Evolutionary conservation across 169 alveolate species (phyloP).

Genomic region (Cyclospora cayetanensis): DNA sequence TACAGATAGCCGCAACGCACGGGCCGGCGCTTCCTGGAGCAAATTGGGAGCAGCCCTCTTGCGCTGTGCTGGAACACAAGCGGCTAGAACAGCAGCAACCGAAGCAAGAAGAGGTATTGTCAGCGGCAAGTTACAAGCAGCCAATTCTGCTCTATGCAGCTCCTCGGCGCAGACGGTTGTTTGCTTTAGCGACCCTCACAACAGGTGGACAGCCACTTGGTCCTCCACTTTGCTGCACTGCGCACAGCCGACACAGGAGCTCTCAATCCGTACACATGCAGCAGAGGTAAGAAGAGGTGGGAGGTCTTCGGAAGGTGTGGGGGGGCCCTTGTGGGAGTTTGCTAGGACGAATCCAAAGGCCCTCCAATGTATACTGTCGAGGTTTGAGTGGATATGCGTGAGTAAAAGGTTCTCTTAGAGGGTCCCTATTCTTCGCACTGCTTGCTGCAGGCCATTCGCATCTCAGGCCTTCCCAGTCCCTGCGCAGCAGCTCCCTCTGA

Average conservation of each 20-base stretch:
- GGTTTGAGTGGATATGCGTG: too few relatives aligned
- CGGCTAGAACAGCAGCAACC: neutral
- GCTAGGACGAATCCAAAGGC: too few relatives aligned
- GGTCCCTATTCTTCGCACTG: too few relatives aligned
- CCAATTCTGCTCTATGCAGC: neutral
- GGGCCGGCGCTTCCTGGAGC: neutral
- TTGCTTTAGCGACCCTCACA: neutral
- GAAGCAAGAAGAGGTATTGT: neutral
- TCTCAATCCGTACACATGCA: neutral
- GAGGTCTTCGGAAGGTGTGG: too few relatives aligned
- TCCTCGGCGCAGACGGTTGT: neutral
- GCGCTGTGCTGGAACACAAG: neutral
- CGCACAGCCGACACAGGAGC: constrained; percentile 36
- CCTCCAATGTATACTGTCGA: too few relatives aligned
- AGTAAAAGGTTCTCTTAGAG: too few relatives aligned
- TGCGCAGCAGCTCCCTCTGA: neutral
- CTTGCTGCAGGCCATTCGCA: constrained; percentile 35
- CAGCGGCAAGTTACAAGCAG: neutral
- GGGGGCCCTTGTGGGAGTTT: too few relatives aligned
- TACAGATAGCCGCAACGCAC: neutral
- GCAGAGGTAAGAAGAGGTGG: constrained; percentile 10
- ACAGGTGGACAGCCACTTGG: neutral
- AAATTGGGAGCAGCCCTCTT: constrained; percentile 42
- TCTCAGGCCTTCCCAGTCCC: constrained; percentile 40
- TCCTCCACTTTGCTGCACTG: constrained; percentile 40